Percentiles rank a stretch among this genome's conserved stretches.
phyloP scores from a whole-genome alignment of 1,139 yeast species.

The Wickerhamomyces sp. region DNA sequence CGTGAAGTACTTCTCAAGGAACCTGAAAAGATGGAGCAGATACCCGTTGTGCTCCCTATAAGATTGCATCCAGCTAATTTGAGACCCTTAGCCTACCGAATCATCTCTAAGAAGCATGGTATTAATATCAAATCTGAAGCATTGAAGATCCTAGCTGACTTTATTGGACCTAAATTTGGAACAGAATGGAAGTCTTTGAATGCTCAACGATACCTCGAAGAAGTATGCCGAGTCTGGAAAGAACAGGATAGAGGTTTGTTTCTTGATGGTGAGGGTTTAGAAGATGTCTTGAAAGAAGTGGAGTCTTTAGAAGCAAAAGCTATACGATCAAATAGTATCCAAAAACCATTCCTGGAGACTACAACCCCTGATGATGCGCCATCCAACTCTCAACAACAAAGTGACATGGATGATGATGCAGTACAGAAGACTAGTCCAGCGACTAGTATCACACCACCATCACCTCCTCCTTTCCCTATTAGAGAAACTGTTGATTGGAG shows the following conservation, averaged over 20 bases:
- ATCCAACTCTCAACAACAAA: neutral
- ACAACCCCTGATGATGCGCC: constrained; percentile 1
- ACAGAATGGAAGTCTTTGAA: constrained; percentile 76
- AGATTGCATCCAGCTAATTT: constrained; percentile 74
- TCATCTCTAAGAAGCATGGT: constrained; percentile 88
- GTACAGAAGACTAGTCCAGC: constrained; percentile 17
- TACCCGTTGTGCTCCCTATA: constrained; percentile 54
- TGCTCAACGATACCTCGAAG: constrained; percentile 69
- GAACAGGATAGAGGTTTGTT: constrained; percentile 83
- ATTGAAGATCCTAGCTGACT: constrained; percentile 62
- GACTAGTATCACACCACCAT: constrained; percentile 24
- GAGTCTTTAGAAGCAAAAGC: constrained; percentile 19
- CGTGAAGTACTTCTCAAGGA: too few relatives aligned
- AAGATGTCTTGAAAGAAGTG: constrained; percentile 58
- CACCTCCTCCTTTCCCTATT: too few relatives aligned
- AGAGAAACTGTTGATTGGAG: constrained; percentile 49
- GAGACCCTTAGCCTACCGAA: constrained; percentile 87
- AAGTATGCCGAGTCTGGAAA: constrained; percentile 80
- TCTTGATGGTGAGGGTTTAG: constrained; percentile 69
- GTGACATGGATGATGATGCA: constrained; percentile 18
- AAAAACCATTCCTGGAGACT: constrained; percentile 12
- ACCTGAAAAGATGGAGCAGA: constrained; percentile 3
- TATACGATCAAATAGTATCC: constrained; percentile 4
- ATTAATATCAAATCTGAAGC: constrained; percentile 87
- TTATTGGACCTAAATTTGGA: constrained; percentile 74